Base-by-base conservation (phyloP, 192 early-diverging fungal species). In the Mortierella alpina region DNA sequence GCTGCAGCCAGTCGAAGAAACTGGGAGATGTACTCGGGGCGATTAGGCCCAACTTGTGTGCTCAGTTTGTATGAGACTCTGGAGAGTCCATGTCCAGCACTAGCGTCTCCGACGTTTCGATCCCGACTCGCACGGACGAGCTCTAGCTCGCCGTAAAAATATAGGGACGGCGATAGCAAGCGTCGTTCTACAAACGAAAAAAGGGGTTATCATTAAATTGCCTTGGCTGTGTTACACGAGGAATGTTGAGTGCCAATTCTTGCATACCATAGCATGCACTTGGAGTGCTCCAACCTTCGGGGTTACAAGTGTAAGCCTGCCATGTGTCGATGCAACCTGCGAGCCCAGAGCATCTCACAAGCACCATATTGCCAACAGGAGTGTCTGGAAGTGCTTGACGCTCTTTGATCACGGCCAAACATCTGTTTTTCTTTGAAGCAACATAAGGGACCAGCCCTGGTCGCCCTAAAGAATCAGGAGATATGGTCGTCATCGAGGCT, bases 141-240 rank as follows among this genome's bases (percentile, higher is more conserved):
- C 51, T 60, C 56, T 6, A 79, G 31, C 41, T 79, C 75, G 48
- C 75, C 69, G 55, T 71, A 79, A 67, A 79, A 79, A 54, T 79
- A 79, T 15, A 72, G 57, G n/a, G 75, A 59, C 5, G 75, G 75
- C 0, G 75, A 79, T 42, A 72, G 45, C 44, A 44, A 10, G 9
- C 52, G 63, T 31, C 62, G 66, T 42, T 65, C 75, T 79, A 40
- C 1, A 31, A 40, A 13, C n/a, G n/a, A 49, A 14, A 57, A 9
- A 63, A 54, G 47, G 54, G 8, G 50, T 22, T 9, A 49, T 18
- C 23, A 55, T 55, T 20, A 61, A 61, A n/a, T 61, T 13, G 14
- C 12, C 44, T 15, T 12, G 45, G 31, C 31, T 31, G 31, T 31
- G 31, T 31, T 31, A 61, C 18, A 45, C 13, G 11, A 42, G 6